A percentile compares a stretch with the other conserved stretches of the same genome.
phyloP scores from a whole-genome alignment of 2,329 filamentous ascomycete species.

The Penicillium palitans region DNA sequence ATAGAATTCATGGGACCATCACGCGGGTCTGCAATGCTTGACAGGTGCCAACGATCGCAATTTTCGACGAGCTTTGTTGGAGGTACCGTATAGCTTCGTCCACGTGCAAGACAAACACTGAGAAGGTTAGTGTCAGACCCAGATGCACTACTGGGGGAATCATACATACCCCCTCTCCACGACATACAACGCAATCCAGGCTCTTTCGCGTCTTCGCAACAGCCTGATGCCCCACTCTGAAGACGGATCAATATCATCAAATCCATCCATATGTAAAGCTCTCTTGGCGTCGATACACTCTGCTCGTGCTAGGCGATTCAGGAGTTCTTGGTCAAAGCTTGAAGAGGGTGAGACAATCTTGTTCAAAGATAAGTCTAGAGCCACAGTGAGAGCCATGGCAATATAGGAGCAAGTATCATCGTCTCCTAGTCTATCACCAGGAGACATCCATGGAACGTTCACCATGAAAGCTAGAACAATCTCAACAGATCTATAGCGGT shows the following conservation, averaged over 20 bases:
- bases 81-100: slow-evolving; percentile 67
- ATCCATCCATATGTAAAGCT: slow-evolving; percentile 68
- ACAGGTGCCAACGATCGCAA: slow-evolving; percentile 69
- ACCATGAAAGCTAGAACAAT: slow-evolving; percentile 75
- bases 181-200: slow-evolving; percentile 71
- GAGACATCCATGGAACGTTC: slow-evolving; percentile 73
- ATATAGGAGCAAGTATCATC: slow-evolving; percentile 73
- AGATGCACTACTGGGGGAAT: not conserved
- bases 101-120: slow-evolving; percentile 67
- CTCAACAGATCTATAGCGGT: slow-evolving; percentile 68
- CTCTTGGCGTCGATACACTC: slow-evolving; percentile 68
- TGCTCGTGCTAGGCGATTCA: slow-evolving; percentile 58
- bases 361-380: slow-evolving; percentile 68
- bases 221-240: slow-evolving; percentile 63
- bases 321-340: slow-evolving; percentile 47
- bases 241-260: slow-evolving; percentile 60
- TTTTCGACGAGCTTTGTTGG: slow-evolving; percentile 65
- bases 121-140: not conserved
- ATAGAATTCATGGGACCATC: slow-evolving; percentile 73
- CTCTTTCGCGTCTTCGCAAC: slow-evolving; percentile 64
- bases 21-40: slow-evolving; percentile 62
- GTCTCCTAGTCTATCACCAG: slow-evolving; percentile 47
- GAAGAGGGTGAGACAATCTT: slow-evolving; percentile 64
- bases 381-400: slow-evolving; percentile 67
- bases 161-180: slow-evolving; percentile 62